phyloP scores from a whole-genome alignment of 495 filamentous ascomycete species.

The Immersiella caudata region DNA sequence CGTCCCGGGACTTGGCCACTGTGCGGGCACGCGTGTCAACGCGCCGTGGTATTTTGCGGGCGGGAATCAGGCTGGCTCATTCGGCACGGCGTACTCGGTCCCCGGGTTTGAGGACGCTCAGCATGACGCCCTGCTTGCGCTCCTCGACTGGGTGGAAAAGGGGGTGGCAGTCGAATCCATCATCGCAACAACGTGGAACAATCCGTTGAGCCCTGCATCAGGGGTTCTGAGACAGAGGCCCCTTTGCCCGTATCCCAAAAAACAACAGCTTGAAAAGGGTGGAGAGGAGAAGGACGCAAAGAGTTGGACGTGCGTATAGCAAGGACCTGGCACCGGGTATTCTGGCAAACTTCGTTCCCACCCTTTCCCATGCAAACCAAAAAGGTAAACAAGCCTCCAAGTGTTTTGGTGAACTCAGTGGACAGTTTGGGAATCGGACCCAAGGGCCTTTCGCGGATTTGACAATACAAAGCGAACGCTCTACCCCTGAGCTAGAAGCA shows the following conservation, averaged over 20 bases:
- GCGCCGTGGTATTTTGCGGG: slow-evolving; percentile 49
- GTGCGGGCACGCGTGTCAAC: slow-evolving; percentile 27
- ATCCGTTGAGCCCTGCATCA: slow-evolving; percentile 32
- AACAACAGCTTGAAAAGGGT: background rate
- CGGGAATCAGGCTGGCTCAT: slow-evolving; percentile 28
- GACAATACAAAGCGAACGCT: too few species aligned
- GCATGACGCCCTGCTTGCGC: slow-evolving; percentile 52
- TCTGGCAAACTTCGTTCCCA: too few species aligned
- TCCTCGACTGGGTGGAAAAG: slow-evolving; percentile 60
- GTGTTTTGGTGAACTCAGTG: too few species aligned
- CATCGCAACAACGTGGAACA: slow-evolving; percentile 46
- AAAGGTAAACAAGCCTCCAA: too few species aligned
- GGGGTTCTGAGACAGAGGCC: slow-evolving; percentile 46
- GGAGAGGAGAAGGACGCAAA: background rate
- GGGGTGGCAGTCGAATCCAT: slow-evolving; percentile 42
- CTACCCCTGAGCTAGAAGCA: too few species aligned
- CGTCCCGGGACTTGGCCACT: slow-evolving; percentile 49
- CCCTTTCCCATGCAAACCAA: too few species aligned
- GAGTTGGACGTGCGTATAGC: background rate
- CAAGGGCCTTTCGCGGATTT: too few species aligned
- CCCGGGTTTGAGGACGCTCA: slow-evolving; percentile 45
- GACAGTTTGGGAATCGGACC: too few species aligned
- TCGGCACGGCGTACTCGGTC: slow-evolving; percentile 37
- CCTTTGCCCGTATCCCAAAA: slow-evolving; percentile 46
- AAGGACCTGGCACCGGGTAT: too few species aligned